Percentiles rank a stretch among this genome's conserved stretches.
Conservation (phyloP, 1,284 basidiomycete species). For the Tranzscheliella williamsii region DNA sequence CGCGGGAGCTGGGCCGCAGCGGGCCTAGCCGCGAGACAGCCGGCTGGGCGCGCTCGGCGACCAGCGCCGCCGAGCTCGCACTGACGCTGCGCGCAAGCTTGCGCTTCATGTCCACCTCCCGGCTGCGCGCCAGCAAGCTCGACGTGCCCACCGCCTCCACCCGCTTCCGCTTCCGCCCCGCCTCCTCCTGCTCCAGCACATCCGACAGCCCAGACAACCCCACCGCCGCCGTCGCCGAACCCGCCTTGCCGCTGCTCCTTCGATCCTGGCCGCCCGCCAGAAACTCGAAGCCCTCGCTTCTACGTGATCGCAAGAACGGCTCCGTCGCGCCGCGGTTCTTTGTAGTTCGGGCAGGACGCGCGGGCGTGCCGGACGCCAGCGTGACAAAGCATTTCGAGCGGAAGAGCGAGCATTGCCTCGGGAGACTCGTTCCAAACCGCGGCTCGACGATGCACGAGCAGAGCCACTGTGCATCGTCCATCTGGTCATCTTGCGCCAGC, state of each 20-base stretch:
- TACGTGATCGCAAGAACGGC: too few species aligned
- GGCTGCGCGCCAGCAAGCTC: constrained; percentile 19
- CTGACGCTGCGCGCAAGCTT: constrained; percentile 33
- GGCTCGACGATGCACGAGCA: constrained; percentile 50
- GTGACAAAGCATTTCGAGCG: constrained; percentile 52
- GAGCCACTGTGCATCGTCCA: constrained; percentile 57
- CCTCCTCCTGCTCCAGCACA: constrained; percentile 32
- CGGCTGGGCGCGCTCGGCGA: too few species aligned
- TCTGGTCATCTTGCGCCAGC: constrained; percentile 35
- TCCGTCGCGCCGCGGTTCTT: too few species aligned
- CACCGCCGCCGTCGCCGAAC: not conserved
- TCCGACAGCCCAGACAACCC: constrained; percentile 8
- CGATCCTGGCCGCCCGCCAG: too few species aligned
- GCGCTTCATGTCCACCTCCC: constrained; percentile 35
- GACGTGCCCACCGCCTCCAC: constrained; percentile 12
- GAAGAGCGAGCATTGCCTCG: constrained; percentile 45
- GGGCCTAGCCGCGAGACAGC: too few species aligned
- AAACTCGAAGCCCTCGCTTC: too few species aligned
- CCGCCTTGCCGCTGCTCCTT: not conserved
- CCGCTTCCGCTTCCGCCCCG: constrained; percentile 14
- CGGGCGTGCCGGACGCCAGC: constrained; percentile 26
- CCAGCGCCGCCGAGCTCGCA: constrained; percentile 2
- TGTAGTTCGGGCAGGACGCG: constrained; percentile 7
- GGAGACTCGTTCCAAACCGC: constrained; percentile 29
- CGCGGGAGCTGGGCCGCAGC: too few species aligned